Percentiles rank a stretch among this genome's conserved stretches.
Evolutionary conservation across 495 filamentous ascomycete species (phyloP).

Genomic region (Opeltia flavorubescens): DNA sequence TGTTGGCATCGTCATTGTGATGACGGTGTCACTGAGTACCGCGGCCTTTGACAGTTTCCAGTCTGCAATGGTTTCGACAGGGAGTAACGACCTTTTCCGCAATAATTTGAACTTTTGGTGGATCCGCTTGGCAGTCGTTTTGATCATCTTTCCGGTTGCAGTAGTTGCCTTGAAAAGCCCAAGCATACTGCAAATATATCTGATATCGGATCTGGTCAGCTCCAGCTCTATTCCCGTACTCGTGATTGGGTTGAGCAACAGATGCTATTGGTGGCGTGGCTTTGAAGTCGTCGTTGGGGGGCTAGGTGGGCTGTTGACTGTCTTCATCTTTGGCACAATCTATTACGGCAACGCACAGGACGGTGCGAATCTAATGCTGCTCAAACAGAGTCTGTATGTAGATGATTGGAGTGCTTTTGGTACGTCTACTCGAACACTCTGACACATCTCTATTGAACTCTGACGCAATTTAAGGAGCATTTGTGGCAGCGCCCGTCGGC

Average conservation of each 20-base stretch:
- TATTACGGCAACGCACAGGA: conserved; percentile 49
- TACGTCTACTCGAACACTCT: conserved; percentile 10
- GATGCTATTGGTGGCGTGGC: conserved; percentile 56
- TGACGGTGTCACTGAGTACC: conserved; percentile 58
- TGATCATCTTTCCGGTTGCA: conserved; percentile 55
- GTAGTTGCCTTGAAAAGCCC: conserved; percentile 57
- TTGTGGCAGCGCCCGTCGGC: conserved; percentile 59
- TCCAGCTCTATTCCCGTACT: conserved; percentile 55
- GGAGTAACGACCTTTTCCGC: conserved; percentile 65
- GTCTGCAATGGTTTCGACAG: conserved; percentile 61
- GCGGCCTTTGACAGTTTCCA: conserved; percentile 64
- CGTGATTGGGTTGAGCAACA: conserved; percentile 46
- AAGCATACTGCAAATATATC: conserved; percentile 58
- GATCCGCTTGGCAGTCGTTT: conserved; percentile 47
- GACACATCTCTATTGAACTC: neutral
- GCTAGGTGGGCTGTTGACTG: conserved; percentile 54
- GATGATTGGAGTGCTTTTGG: conserved; percentile 63
- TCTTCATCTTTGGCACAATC: conserved; percentile 61
- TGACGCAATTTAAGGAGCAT: conserved; percentile 35
- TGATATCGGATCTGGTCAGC: conserved; percentile 61
- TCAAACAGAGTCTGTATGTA: conserved; percentile 55
- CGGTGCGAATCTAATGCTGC: conserved; percentile 50
- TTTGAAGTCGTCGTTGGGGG: conserved; percentile 61
- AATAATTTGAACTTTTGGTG: conserved; percentile 58
- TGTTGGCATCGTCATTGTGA: conserved; percentile 59